Percentiles rank a stretch among this genome's conserved stretches.
Evolutionary conservation across 345 rosid species (phyloP).

Genomic region (Brassica rapa): DNA sequence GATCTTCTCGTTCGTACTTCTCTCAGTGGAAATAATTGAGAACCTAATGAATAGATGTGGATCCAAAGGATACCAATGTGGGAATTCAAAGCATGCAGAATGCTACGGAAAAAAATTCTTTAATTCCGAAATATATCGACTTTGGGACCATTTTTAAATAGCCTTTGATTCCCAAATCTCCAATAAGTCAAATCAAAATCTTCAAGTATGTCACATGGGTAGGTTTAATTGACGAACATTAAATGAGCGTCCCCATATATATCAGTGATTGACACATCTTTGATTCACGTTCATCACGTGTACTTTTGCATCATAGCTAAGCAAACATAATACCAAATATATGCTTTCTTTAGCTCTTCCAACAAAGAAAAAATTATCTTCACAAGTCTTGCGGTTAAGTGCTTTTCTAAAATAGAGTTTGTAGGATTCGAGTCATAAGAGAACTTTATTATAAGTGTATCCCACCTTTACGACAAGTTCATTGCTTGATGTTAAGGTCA

Average conservation of each 20-base stretch:
- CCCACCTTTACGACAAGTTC: neutral
- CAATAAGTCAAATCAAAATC: neutral
- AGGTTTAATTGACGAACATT: neutral
- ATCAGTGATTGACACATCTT: neutral
- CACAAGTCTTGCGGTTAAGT: slow-evolving; percentile 16
- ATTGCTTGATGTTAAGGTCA: neutral
- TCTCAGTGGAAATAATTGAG: neutral
- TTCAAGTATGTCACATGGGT: neutral
- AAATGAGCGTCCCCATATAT: neutral
- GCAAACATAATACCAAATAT: neutral
- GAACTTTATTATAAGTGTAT: neutral
- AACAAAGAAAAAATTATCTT: neutral
- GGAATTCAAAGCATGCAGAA: neutral
- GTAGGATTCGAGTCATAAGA: slow-evolving; percentile 10
- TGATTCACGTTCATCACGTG: slow-evolving; percentile 10
- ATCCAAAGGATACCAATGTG: neutral
- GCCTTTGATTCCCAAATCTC: slow-evolving; percentile 5
- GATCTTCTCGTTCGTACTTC: neutral
- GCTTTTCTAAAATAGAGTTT: neutral
- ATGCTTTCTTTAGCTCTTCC: neutral
- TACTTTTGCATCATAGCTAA: slow-evolving; percentile 12
- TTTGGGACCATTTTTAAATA: neutral
- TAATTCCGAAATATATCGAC: neutral
- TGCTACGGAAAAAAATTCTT: neutral
- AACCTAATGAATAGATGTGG: neutral